Conservation (phyloP, 169 alveolate species). For the Cryptosporidium tyzzeri region DNA sequence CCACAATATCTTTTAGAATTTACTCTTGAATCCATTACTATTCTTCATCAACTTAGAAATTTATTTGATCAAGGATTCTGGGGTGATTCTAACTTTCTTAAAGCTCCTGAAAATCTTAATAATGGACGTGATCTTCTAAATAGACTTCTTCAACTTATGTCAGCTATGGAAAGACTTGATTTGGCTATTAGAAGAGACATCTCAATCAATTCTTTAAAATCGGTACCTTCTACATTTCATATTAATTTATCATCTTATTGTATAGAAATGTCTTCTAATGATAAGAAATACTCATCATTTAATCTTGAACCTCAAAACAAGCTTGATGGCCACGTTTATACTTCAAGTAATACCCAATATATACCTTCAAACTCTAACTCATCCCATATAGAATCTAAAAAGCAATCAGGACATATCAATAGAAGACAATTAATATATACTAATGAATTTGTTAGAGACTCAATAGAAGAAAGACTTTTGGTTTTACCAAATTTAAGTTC, state of each 20-base stretch:
- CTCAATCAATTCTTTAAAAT: conserved; percentile 2
- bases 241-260: conserved; percentile 22
- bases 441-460: conserved; percentile 40
- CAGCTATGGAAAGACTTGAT: conserved; percentile 63
- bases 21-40: conserved; percentile 49
- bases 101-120: neutral
- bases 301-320: neutral
- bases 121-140: conserved; percentile 19
- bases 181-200: conserved; percentile 51
- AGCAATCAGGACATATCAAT: neutral
- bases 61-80: conserved; percentile 25
- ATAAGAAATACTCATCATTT: neutral
- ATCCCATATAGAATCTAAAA: neutral
- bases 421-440: conserved; percentile 19
- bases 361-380: neutral
- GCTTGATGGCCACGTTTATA: neutral
- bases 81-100: conserved; percentile 54
- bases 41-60: conserved; percentile 20
- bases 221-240: conserved; percentile 22
- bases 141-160: conserved; percentile 50
- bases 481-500: conserved; percentile 28
- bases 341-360: neutral
- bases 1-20: conserved; percentile 43
- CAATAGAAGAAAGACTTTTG: conserved; percentile 50
- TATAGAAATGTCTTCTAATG: neutral